Conservation (phyloP, 345 rosid species). For the Erucastrum elatum region DNA sequence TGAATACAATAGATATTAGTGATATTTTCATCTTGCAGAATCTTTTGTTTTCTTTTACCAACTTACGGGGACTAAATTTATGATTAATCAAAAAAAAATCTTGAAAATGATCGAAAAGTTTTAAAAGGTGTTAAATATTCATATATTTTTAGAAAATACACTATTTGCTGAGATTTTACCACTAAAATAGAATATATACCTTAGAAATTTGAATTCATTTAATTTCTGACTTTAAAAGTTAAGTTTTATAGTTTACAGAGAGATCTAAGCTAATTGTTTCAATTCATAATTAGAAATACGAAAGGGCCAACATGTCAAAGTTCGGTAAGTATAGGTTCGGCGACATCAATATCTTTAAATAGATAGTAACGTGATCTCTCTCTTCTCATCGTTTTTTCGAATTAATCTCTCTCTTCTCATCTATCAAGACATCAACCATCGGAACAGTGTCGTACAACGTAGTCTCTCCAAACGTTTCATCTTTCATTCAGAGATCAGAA, state of each 20-base stretch:
- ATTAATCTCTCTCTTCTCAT: too few relatives aligned
- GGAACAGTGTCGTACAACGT: conserved; percentile 7
- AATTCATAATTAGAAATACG: too few relatives aligned
- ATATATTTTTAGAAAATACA: background rate
- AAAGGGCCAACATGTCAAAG: background rate
- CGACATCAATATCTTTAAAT: background rate
- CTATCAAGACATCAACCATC: conserved; percentile 13
- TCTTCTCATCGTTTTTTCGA: too few relatives aligned
- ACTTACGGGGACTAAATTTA: background rate
- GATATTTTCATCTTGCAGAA: too few relatives aligned
- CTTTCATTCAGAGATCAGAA: background rate
- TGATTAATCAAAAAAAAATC: background rate
- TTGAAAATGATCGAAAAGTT: background rate
- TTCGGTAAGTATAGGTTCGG: background rate
- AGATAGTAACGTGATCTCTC: background rate
- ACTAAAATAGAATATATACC: background rate
- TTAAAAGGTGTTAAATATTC: background rate
- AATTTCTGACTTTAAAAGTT: background rate
- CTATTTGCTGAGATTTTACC: background rate
- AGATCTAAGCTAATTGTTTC: too few relatives aligned
- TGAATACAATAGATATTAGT: too few relatives aligned
- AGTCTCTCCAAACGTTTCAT: background rate
- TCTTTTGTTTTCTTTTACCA: background rate
- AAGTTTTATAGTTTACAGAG: background rate
- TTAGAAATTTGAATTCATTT: background rate